Conservation (phyloP, 2,329 filamentous ascomycete genomes). For the Talaromyces sp. region DNA sequence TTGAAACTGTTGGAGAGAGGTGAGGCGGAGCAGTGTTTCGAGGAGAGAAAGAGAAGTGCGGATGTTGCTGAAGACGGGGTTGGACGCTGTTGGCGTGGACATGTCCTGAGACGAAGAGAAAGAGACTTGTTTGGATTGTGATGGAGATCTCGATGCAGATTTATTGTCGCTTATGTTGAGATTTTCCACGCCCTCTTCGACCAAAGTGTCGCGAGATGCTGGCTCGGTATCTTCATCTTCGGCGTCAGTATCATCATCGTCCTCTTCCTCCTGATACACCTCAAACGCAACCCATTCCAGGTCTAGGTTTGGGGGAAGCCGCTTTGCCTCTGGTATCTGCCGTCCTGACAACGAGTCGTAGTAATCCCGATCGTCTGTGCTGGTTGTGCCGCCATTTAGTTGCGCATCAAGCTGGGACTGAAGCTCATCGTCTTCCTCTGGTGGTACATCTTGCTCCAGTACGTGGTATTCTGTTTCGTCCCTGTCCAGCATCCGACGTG, state of each 20-base stretch:
- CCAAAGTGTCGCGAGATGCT: conserved; percentile 14
- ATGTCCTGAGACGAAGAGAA: conserved; percentile 22
- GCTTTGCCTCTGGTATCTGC: conserved; percentile 45
- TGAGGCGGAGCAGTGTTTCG: conserved; percentile 81
- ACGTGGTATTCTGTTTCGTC: conserved; percentile 33
- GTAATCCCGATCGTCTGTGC: conserved; percentile 13
- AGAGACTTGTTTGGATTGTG: conserved; percentile 10
- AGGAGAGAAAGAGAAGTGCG: conserved; percentile 72
- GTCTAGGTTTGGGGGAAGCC: conserved; percentile 69
- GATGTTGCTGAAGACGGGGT: conserved; percentile 51
- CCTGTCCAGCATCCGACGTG: conserved; percentile 54
- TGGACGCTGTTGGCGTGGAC: conserved; percentile 26
- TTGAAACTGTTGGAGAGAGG: conserved; percentile 85
- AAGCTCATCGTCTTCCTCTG: conserved; percentile 35
- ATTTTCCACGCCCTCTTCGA: conserved; percentile 44
- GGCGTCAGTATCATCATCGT: conserved; percentile 44
- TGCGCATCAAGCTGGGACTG: conserved; percentile 36
- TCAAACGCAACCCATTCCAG: conserved; percentile 90
- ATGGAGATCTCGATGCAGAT: conserved; percentile 7
- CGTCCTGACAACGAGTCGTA: conserved; percentile 22
- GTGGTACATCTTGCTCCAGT: conserved; percentile 20
- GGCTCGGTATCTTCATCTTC: conserved; percentile 5
- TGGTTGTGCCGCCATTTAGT: conserved; percentile 18
- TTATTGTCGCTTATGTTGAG: conserved; percentile 35
- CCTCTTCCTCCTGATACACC: conserved; percentile 64